These are phyloP conservation scores for Macrolepiota fuliginosa DNA, from an alignment of 768 basidiomycete species.

Conservation along the genomic window DNA sequence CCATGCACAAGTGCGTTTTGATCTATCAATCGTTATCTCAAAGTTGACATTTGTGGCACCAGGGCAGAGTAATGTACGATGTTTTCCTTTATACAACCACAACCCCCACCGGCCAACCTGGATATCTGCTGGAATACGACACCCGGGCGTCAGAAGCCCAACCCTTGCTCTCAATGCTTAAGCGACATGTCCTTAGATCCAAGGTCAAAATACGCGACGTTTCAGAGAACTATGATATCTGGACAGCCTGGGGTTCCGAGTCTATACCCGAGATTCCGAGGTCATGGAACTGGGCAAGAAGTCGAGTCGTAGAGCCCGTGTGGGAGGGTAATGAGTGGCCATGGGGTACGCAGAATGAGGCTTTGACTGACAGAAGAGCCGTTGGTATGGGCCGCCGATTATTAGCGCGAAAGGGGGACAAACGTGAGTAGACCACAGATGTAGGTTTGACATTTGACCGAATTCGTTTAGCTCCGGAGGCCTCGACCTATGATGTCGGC, in stretches of 20 bases:
- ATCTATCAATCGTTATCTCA: constrained; percentile 13
- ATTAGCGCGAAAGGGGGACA: constrained; percentile 65
- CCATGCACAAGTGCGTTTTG: constrained; percentile 66
- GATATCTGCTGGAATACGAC: constrained; percentile 75
- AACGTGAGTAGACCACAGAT: constrained; percentile 52
- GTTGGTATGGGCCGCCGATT: constrained; percentile 77
- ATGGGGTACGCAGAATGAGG: constrained; percentile 56
- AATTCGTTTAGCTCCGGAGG: constrained; percentile 44
- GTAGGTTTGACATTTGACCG: not conserved
- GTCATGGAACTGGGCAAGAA: constrained; percentile 54
- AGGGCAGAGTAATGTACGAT: constrained; percentile 92
- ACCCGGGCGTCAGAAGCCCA: constrained; percentile 55
- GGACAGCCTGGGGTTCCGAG: constrained; percentile 73
- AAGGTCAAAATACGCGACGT: constrained; percentile 84
- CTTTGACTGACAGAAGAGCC: constrained; percentile 63
- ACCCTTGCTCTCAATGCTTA: constrained; percentile 67
- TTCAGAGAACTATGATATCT: constrained; percentile 75
- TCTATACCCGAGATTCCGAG: constrained; percentile 26
- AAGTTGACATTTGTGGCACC: constrained; percentile 15
- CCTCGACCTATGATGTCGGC: constrained; percentile 53
- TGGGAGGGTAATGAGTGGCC: constrained; percentile 58
- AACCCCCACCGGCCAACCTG: constrained; percentile 38
- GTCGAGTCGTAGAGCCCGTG: constrained; percentile 75
- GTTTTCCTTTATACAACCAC: constrained; percentile 75
- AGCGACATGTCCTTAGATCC: constrained; percentile 82